phyloP scores from a whole-genome alignment of 1,284 basidiomycete species.

The Schizophyllum amplum region DNA sequence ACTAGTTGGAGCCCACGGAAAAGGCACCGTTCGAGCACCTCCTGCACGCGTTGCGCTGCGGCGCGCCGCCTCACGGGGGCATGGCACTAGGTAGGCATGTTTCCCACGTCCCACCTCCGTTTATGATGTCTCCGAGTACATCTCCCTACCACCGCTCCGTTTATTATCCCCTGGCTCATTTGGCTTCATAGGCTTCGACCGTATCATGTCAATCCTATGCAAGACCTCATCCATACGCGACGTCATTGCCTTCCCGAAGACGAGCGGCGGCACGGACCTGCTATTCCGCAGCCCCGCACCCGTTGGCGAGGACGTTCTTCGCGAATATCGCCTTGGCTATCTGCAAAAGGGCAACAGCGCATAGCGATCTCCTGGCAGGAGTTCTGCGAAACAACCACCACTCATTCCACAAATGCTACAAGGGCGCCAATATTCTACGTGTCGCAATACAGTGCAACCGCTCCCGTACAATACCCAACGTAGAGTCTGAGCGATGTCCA shows the following conservation, averaged over 20 bases:
- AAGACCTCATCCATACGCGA: conserved; percentile 81
- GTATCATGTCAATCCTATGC: conserved; percentile 86
- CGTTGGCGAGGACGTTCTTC: conserved; percentile 44
- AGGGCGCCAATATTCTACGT: neutral
- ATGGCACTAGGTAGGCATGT: conserved; percentile 71
- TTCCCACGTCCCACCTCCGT: conserved; percentile 2
- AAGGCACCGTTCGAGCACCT: conserved; percentile 76
- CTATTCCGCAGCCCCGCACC: conserved; percentile 83
- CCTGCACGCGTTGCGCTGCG: conserved; percentile 76
- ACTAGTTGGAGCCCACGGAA: conserved; percentile 67
- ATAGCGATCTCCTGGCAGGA: no score
- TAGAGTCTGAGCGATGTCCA: no score
- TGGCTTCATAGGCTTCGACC: conserved; percentile 77
- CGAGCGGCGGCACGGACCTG: conserved; percentile 74
- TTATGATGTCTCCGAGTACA: conserved; percentile 6
- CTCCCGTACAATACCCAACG: no score
- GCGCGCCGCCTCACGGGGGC: conserved; percentile 94
- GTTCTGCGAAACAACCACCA: no score
- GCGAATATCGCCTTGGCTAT: conserved; percentile 48
- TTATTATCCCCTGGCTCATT: conserved; percentile 5
- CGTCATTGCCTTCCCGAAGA: conserved; percentile 96
- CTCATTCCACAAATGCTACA: conserved; percentile 4
- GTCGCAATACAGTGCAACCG: neutral
- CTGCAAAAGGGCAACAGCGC: neutral
- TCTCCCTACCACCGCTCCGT: conserved; percentile 5